Evolutionary conservation across 306 rosid species (phyloP).

Genomic region (Benincasa hispida): DNA sequence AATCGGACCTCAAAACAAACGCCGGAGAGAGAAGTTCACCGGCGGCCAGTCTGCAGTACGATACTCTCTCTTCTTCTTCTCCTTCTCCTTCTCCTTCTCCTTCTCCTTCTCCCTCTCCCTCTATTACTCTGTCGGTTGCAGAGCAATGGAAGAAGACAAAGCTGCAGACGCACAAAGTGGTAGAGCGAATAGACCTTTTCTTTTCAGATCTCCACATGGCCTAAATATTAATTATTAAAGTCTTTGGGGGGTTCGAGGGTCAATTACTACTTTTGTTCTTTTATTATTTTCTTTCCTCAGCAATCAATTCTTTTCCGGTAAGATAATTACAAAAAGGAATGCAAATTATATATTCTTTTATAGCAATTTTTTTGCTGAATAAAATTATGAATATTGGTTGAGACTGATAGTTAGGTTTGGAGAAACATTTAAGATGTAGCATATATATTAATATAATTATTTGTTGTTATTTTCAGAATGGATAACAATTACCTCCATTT

Average conservation of each 20-base stretch:
- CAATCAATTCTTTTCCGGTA: background rate
- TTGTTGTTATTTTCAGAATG: background rate
- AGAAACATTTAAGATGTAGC: background rate
- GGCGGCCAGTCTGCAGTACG: slow-evolving; percentile 1
- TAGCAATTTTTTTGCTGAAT: background rate
- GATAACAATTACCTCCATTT: background rate
- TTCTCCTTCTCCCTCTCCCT: background rate
- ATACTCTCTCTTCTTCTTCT: background rate
- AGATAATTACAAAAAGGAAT: background rate
- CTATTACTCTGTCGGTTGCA: slow-evolving; percentile 2
- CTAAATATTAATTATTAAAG: slow-evolving; percentile 2
- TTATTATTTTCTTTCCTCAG: no score
- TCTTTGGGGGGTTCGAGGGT: background rate
- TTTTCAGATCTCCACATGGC: slow-evolving; percentile 23
- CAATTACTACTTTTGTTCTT: background rate
- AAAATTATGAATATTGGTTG: background rate
- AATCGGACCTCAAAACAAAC: background rate
- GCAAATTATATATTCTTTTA: background rate
- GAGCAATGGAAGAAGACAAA: slow-evolving; percentile 13
- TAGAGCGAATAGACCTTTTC: background rate
- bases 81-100: background rate
- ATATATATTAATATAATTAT: no score
- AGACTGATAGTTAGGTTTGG: background rate
- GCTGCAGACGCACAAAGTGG: slow-evolving; percentile 7
- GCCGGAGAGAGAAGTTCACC: background rate